Percentiles rank a stretch among this genome's conserved stretches.
These are phyloP conservation scores for Candida glucosophila DNA, from an alignment of 1,139 yeast genomes.

Conservation along the genomic window DNA sequence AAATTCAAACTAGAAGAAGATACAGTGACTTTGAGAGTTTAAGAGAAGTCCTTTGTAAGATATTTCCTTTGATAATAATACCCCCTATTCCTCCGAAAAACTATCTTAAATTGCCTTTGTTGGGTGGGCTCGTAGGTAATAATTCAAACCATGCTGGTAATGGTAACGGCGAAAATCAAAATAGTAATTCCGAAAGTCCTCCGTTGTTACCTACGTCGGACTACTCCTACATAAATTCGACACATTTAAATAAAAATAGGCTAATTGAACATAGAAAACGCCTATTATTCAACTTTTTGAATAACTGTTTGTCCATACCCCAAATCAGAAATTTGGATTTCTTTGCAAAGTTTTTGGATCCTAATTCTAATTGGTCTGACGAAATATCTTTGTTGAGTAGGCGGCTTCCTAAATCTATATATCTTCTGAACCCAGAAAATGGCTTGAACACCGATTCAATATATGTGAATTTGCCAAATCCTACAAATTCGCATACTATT, in stretches of 20 bases:
- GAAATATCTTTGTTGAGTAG: constrained; percentile 33
- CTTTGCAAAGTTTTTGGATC: constrained; percentile 73
- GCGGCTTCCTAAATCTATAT: constrained; percentile 36
- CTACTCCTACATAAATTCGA: constrained; percentile 37
- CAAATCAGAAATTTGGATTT: constrained; percentile 53
- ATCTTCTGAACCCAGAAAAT: constrained; percentile 49
- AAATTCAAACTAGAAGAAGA: constrained; percentile 62
- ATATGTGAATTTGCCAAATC: constrained; percentile 59
- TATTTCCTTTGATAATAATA: constrained; percentile 74
- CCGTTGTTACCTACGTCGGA: constrained; percentile 6
- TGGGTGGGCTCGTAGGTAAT: constrained; percentile 25
- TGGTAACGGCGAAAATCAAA: constrained; percentile 5
- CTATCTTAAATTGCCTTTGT: constrained; percentile 27
- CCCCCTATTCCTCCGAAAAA: constrained; percentile 98
- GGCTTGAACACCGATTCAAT: constrained; percentile 46
- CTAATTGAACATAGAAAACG: constrained; percentile 62
- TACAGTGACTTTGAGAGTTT: constrained; percentile 89
- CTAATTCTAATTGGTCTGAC: constrained; percentile 70
- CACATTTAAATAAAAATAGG: constrained; percentile 31
- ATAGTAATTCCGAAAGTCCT: constrained; percentile 3
- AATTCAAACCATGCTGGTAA: constrained; percentile 3
- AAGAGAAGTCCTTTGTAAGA: constrained; percentile 55
- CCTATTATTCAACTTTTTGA: constrained; percentile 67
- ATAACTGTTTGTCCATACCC: constrained; percentile 57
- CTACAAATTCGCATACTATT: constrained; percentile 25